Evolutionary conservation across 2,329 filamentous ascomycete genomes (phyloP).

Genomic region (Grosmannia penicillata): DNA sequence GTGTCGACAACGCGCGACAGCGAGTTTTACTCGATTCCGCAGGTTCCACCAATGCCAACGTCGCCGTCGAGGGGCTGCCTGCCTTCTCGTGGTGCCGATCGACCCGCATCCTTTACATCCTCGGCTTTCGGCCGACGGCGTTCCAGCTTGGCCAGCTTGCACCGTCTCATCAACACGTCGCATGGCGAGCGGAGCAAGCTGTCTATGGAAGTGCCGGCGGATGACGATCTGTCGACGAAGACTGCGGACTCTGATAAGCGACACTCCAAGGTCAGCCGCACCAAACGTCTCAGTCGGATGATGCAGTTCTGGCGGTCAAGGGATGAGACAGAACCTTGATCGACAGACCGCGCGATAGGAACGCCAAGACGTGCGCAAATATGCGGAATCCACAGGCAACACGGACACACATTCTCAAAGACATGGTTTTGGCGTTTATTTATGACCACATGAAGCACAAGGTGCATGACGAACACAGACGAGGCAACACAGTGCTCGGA

Average conservation of each 20-base stretch:
- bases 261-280: constrained; percentile 44
- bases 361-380: too few relatives aligned
- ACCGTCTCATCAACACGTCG: constrained; percentile 59
- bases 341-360: background rate
- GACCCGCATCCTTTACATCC: constrained; percentile 47
- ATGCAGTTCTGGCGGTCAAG: constrained; percentile 67
- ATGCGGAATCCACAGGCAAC: background rate
- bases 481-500: background rate
- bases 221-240: constrained; percentile 15
- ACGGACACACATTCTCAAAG: background rate
- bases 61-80: constrained; percentile 31
- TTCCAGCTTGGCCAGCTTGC: constrained; percentile 63
- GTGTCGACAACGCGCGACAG: constrained; percentile 64
- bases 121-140: constrained; percentile 53
- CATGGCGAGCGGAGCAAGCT: constrained; percentile 64
- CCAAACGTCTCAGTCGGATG: constrained; percentile 57
- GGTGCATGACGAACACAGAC: constrained; percentile 5
- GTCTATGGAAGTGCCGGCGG: constrained; percentile 48
- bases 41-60: constrained; percentile 24
- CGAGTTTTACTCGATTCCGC: constrained; percentile 25
- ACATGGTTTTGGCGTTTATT: constrained; percentile 4
- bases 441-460: constrained; percentile 8
- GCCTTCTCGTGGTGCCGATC: constrained; percentile 32
- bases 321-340: constrained; percentile 15
- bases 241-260: constrained; percentile 36